phyloP scores from a whole-genome alignment of 805 yeast genomes.

The Wickerhamiella azymoides region DNA sequence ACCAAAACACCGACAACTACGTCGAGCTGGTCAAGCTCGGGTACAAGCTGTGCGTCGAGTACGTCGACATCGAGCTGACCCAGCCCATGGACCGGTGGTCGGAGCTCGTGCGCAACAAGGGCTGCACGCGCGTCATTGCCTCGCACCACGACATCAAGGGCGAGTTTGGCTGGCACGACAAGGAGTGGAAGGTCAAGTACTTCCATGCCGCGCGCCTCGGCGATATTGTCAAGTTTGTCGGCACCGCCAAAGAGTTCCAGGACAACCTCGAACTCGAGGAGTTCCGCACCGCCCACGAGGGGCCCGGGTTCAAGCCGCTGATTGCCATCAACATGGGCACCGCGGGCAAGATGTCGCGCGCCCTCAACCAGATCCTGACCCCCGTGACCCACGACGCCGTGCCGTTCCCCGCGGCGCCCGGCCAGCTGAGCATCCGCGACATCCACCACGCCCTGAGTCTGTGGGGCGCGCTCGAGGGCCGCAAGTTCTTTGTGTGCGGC shows the following conservation, averaged over 20 bases:
- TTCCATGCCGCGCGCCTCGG: slow-evolving; percentile 49
- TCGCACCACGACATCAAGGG: slow-evolving; percentile 70
- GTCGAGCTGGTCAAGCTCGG: slow-evolving; percentile 45
- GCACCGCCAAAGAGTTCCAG: slow-evolving; percentile 45
- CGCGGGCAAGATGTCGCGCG: slow-evolving; percentile 64
- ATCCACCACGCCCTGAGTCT: slow-evolving; percentile 42
- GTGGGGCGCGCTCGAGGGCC: slow-evolving; percentile 48
- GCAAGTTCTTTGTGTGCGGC: slow-evolving; percentile 64
- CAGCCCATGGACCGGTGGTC: slow-evolving; percentile 44
- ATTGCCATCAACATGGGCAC: slow-evolving; percentile 75
- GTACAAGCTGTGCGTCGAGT: slow-evolving; percentile 65
- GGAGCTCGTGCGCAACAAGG: slow-evolving; percentile 37
- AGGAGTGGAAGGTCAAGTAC: slow-evolving; percentile 65
- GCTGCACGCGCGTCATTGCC: slow-evolving; percentile 60
- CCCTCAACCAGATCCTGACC: slow-evolving; percentile 59
- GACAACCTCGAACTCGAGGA: slow-evolving; percentile 63
- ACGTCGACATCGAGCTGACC: slow-evolving; percentile 64
- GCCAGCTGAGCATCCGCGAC: slow-evolving; percentile 54
- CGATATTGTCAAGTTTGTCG: slow-evolving; percentile 74
- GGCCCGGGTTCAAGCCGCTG: slow-evolving; percentile 36
- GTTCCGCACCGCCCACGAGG: slow-evolving; percentile 45
- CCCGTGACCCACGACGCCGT: slow-evolving; percentile 68
- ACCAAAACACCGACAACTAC: slow-evolving; percentile 35
- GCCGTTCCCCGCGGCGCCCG: slow-evolving; percentile 65
- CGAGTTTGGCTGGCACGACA: slow-evolving; percentile 44